Base-by-base conservation (phyloP, 129 eudicot genomes). In the Flaveria bidentis region DNA sequence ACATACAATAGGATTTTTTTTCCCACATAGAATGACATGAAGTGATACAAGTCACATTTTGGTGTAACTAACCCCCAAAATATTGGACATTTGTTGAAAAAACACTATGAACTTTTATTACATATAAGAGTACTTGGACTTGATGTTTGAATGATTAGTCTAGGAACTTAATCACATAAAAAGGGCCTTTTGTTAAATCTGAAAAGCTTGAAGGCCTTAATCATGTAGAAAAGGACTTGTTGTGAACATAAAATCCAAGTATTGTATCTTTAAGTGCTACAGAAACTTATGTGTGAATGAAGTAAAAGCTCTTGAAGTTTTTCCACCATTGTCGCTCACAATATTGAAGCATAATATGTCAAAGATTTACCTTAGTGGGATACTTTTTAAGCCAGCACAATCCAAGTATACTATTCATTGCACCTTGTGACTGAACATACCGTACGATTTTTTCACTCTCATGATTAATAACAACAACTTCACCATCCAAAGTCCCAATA, bases 401-500 rank as follows among this genome's bases (percentile, higher is more conserved):
- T 56, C 98, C 98, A 69, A 93, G 88, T 65, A 93, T 88, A 76
- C 97, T 88, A 75, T 87, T 88, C 92, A 85, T 88, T 73, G 92
- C 89, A 78, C 92, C 98, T 66, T 82, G 86, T 67, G 97, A 86
- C 11, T 92, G 91, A 73, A 90, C 85, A 82, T 90, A 87, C 52
- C 85, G 51, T 51, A 88, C 74, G 60, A 87, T 80, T 65, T 88
- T 94, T 81, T 81, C 93, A 72, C 87, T 94, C 77, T 90, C 98
- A 72, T 93, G 98, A 77, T 93, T 93, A 82, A 90, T 72, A 6
- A 91, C 89, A 55, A 88, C 86, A 50, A 93, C 97, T 84, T 93
- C 98, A 71, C 98, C 98, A 81, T 93, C 98, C 80, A 93, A 52
- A 51, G 97, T 93, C 68, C 98, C 98, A 62, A 93, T 86, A 45